Conservation (phyloP, 2,329 filamentous ascomycete genomes). For the Basipetospora chlamydospora region DNA sequence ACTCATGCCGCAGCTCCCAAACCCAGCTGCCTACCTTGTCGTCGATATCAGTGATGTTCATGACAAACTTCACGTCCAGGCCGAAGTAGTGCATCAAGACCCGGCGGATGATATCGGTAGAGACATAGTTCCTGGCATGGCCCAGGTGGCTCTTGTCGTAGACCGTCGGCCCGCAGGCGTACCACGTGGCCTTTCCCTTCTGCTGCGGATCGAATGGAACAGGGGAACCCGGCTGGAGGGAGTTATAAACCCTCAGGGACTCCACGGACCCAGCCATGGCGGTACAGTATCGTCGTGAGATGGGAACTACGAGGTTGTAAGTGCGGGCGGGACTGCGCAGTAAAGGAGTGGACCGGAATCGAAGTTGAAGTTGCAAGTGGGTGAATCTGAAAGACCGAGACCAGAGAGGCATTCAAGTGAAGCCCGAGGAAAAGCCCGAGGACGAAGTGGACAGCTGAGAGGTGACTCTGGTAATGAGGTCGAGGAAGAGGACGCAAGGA, state of each 20-base stretch:
- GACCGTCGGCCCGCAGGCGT: slow-evolving; percentile 76
- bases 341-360: neutral
- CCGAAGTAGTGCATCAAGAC: slow-evolving; percentile 73
- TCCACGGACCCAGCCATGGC: slow-evolving; percentile 3
- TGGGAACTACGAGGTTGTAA: neutral
- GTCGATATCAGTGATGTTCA: slow-evolving; percentile 84
- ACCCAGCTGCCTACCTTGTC: no score
- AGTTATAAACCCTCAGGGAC: slow-evolving; percentile 5
- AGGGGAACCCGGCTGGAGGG: slow-evolving; percentile 3
- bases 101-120: slow-evolving; percentile 73
- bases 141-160: slow-evolving; percentile 73
- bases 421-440: neutral
- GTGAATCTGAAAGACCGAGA: neutral
- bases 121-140: slow-evolving; percentile 82
- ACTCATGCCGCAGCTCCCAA: slow-evolving; percentile 5
- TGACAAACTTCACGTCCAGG: slow-evolving; percentile 72
- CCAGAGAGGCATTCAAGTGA: slow-evolving; percentile 6
- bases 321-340: neutral
- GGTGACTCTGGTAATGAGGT: no score
- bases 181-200: slow-evolving; percentile 20
- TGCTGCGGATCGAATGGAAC: slow-evolving; percentile 7
- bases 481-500: no score
- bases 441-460: neutral
- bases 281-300: neutral
- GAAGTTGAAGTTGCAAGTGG: neutral